A percentile compares a stretch with the other conserved stretches of the same genome.
phyloP scores from a whole-genome alignment of 495 filamentous ascomycete genomes.

The Lophiotrema nucula region DNA sequence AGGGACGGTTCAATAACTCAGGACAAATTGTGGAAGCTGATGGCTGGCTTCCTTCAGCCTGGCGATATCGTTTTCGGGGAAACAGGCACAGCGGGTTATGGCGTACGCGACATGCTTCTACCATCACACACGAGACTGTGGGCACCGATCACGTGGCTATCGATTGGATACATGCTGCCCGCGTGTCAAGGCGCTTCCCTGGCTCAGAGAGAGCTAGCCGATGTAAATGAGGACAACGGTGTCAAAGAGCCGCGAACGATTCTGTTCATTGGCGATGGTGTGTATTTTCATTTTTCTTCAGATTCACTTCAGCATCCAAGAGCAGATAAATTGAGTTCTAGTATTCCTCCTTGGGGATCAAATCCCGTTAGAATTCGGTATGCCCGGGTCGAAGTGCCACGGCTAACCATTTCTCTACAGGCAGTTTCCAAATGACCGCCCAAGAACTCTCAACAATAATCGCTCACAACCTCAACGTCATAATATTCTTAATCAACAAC shows the following conservation, averaged over 20 bases:
- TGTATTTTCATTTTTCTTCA: too few relatives aligned
- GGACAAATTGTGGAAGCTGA: conserved; percentile 28
- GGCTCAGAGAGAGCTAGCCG: conserved; percentile 40
- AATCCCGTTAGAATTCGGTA: too few relatives aligned
- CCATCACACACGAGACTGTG: conserved; percentile 34
- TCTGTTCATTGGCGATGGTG: conserved; percentile 83
- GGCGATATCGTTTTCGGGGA: conserved; percentile 31
- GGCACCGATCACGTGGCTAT: conserved; percentile 45
- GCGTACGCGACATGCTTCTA: conserved; percentile 25
- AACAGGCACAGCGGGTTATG: conserved; percentile 29
- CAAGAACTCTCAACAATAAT: conserved; percentile 87
- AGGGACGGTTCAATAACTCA: conserved; percentile 20
- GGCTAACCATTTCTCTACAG: too few relatives aligned
- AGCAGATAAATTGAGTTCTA: too few relatives aligned
- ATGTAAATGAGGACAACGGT: conserved; percentile 18
- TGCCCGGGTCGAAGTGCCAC: too few relatives aligned
- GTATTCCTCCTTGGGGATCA: too few relatives aligned
- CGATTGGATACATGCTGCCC: conserved; percentile 51
- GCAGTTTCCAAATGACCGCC: conserved; percentile 75
- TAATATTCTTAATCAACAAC: conserved; percentile 49
- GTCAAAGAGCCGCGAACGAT: conserved; percentile 48
- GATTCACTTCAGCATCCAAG: too few relatives aligned
- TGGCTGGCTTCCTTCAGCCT: conserved; percentile 31
- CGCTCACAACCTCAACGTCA: conserved; percentile 68
- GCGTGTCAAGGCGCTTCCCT: conserved; percentile 49